Conservation (phyloP, 257 asterid species). For the Jacaranda copaia region DNA sequence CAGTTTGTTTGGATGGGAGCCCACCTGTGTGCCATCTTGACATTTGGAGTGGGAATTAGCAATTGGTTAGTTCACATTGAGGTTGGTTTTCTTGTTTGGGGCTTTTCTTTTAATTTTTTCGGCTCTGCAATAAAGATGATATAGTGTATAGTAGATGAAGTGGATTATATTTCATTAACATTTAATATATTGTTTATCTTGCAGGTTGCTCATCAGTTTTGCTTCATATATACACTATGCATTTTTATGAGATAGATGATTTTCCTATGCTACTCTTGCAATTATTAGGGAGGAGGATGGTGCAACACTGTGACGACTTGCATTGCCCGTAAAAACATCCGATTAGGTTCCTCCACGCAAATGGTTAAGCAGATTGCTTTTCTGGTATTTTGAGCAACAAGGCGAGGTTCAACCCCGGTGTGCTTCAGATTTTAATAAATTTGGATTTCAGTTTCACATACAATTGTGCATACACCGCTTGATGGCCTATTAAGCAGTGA, state of each 20-base stretch:
- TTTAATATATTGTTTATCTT: too few species aligned
- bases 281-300: constrained; percentile 93
- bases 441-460: background rate
- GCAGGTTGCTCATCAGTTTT: background rate
- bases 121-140: too few species aligned
- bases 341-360: constrained; percentile 74
- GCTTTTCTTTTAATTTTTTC: too few species aligned
- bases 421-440: background rate
- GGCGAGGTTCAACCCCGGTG: constrained; percentile 74
- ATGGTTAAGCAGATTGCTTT: constrained; percentile 66
- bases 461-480: background rate
- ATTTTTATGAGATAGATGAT: background rate
- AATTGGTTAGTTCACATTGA: too few species aligned
- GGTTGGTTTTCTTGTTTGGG: too few species aligned
- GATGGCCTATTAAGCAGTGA: background rate
- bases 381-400: constrained; percentile 74
- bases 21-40: too few species aligned
- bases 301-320: constrained; percentile 72
- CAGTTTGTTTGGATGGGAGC: too few species aligned
- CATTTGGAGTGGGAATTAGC: too few species aligned
- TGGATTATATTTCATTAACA: too few species aligned
- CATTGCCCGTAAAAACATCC: constrained; percentile 53
- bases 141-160: too few species aligned
- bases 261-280: background rate
- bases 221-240: background rate